Evolutionary conservation across 2,329 filamentous ascomycete genomes (phyloP).

Genomic region (Fusarium sarcochroum): DNA sequence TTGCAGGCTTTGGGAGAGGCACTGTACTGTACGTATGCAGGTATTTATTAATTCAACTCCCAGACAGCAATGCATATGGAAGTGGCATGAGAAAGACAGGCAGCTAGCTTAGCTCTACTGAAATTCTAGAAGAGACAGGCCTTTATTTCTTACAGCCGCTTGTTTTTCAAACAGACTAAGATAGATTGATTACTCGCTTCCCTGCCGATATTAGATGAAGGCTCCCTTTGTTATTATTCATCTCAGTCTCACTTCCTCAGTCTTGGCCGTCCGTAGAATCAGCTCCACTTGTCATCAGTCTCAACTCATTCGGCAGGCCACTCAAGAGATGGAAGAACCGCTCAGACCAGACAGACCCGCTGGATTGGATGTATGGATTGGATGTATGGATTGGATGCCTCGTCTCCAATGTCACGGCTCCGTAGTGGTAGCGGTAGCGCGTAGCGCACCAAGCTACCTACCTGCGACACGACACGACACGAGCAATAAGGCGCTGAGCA

Average conservation of each 20-base stretch:
- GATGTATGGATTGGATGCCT: conserved; percentile 29
- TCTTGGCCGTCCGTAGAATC: conserved; percentile 12
- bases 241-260: conserved; percentile 21
- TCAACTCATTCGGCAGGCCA: conserved; percentile 23
- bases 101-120: conserved; percentile 9
- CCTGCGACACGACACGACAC: conserved; percentile 21
- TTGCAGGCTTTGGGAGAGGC: conserved; percentile 15
- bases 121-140: background rate
- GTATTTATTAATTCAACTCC: conserved; percentile 13
- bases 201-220: conserved; percentile 36
- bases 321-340: conserved; percentile 23
- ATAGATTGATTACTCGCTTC: conserved; percentile 28
- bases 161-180: conserved; percentile 24
- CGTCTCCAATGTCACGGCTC: conserved; percentile 35
- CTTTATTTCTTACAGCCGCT: conserved; percentile 20
- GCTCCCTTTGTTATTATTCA: conserved; percentile 10
- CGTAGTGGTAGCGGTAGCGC: conserved; percentile 27
- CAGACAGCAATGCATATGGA: conserved; percentile 7
- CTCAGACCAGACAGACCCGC: conserved; percentile 35
- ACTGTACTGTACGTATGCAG: conserved; percentile 3
- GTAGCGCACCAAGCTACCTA: conserved; percentile 13
- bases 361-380: conserved; percentile 9
- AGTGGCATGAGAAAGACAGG: conserved; percentile 11
- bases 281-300: conserved; percentile 34
- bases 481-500: conserved; percentile 19